A percentile compares a stretch with the other conserved stretches of the same genome.
These are phyloP conservation scores for Funneliformis mosseae DNA, from an alignment of 192 early-diverging fungal species.

Conservation along the genomic window DNA sequence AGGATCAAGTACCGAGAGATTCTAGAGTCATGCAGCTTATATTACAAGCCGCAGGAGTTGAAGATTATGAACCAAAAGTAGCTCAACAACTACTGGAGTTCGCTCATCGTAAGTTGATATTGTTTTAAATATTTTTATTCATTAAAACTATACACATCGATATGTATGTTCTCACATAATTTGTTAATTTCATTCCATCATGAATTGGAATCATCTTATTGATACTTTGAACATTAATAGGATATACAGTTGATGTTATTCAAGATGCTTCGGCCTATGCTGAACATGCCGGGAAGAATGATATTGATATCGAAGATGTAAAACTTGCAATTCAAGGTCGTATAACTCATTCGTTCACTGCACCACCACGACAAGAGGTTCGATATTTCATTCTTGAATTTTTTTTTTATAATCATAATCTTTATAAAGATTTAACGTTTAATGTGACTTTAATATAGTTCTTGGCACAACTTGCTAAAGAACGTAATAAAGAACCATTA, in stretches of 20 bases:
- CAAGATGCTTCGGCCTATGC: conserved; percentile 90
- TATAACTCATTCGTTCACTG: conserved; percentile 88
- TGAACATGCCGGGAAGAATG: conserved; percentile 82
- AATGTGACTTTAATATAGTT: conserved; percentile 50
- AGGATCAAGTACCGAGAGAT: conserved; percentile 26
- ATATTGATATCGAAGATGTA: conserved; percentile 84
- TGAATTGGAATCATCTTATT: neutral
- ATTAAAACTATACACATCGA: no score
- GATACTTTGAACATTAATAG: conserved; percentile 39
- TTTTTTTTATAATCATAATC: conserved; percentile 8
- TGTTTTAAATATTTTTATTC: no score
- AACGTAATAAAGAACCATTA: conserved; percentile 75
- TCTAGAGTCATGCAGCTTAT: conserved; percentile 84
- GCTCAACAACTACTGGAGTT: conserved; percentile 93
- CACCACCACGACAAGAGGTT: conserved; percentile 88
- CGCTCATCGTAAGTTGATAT: conserved; percentile 65
- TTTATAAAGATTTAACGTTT: neutral
- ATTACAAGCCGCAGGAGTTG: conserved; percentile 79
- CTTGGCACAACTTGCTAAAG: conserved; percentile 71
- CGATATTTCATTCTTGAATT: neutral
- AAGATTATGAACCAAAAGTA: conserved; percentile 90
- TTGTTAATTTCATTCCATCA: neutral
- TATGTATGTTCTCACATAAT: neutral
- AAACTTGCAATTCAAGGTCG: conserved; percentile 90
- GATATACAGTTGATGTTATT: conserved; percentile 89